phyloP scores from a whole-genome alignment of 2,329 filamentous ascomycete species.

The Fusarium siculi region DNA sequence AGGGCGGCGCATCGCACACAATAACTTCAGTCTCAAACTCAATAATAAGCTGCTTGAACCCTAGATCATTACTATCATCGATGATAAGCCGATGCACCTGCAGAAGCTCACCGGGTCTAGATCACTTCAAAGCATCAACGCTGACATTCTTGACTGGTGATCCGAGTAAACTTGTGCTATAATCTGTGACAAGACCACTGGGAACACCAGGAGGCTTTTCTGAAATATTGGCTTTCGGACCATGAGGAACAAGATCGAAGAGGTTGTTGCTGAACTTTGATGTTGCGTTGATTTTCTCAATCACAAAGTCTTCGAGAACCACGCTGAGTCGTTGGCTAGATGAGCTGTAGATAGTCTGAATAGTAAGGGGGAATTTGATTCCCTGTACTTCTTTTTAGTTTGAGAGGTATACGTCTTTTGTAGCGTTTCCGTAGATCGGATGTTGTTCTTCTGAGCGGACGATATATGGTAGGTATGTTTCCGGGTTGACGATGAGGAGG shows the following conservation, averaged over 20 bases:
- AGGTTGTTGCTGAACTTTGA: not conserved
- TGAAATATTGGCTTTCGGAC: not conserved
- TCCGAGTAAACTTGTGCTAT: conserved; percentile 26
- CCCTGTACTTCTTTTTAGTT: conserved; percentile 10
- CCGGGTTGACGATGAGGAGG: conserved; percentile 2
- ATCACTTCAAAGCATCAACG: not conserved
- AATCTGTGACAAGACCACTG: conserved; percentile 19
- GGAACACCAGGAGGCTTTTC: not conserved
- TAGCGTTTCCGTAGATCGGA: not conserved
- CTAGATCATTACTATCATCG: not conserved
- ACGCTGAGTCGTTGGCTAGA: not conserved
- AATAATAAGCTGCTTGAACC: conserved; percentile 26
- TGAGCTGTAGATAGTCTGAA: conserved; percentile 24
- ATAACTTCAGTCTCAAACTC: conserved; percentile 29
- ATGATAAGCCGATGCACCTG: conserved; percentile 26
- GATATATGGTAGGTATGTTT: conserved; percentile 14
- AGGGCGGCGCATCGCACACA: conserved; percentile 23
- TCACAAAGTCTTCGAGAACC: conserved; percentile 18
- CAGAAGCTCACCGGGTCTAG: not conserved
- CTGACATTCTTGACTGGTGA: not conserved
- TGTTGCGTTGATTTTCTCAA: conserved; percentile 1
- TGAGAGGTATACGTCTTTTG: conserved; percentile 16
- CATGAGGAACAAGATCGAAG: not conserved
- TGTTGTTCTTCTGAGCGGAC: conserved; percentile 15
- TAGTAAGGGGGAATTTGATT: conserved; percentile 9